phyloP scores from a whole-genome alignment of 2,329 filamentous ascomycete species.

The Magnaporthiopsis poae region DNA sequence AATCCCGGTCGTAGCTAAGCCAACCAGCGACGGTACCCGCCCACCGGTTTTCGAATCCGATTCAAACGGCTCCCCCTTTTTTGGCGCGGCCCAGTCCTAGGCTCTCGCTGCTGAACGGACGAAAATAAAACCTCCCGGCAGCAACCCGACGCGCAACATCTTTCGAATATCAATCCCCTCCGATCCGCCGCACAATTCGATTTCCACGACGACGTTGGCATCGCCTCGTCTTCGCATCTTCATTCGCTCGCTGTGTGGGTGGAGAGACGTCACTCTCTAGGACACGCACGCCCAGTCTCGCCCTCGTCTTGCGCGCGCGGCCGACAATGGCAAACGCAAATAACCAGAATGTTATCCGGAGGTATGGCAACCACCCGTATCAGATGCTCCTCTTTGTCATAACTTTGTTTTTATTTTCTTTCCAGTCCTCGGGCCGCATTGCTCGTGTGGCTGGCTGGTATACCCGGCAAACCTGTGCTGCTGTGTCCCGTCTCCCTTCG shows the following conservation, averaged over 20 bases:
- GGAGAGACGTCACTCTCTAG: neutral
- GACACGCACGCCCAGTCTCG: slow-evolving; percentile 1
- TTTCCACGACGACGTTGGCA: neutral
- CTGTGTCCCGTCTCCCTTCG: neutral
- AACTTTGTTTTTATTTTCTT: neutral
- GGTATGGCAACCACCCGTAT: slow-evolving; percentile 17
- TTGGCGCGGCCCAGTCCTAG: neutral
- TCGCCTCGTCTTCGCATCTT: neutral
- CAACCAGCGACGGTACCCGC: neutral
- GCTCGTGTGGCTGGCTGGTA: too few relatives aligned
- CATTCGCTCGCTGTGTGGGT: neutral
- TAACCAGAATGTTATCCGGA: slow-evolving; percentile 28
- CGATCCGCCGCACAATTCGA: neutral
- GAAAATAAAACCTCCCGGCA: neutral
- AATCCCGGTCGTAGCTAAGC: slow-evolving; percentile 5
- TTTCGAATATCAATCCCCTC: neutral
- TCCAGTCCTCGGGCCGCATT: neutral
- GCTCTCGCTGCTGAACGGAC: neutral
- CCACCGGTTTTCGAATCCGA: neutral
- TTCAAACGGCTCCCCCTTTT: neutral
- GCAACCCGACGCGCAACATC: neutral
- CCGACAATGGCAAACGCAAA: slow-evolving; percentile 24
- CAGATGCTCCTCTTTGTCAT: neutral
- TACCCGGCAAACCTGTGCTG: neutral
- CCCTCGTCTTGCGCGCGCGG: slow-evolving; percentile 8